Base-by-base conservation (phyloP, 495 filamentous ascomycete genomes). In the Parathielavia hyrcaniae region DNA sequence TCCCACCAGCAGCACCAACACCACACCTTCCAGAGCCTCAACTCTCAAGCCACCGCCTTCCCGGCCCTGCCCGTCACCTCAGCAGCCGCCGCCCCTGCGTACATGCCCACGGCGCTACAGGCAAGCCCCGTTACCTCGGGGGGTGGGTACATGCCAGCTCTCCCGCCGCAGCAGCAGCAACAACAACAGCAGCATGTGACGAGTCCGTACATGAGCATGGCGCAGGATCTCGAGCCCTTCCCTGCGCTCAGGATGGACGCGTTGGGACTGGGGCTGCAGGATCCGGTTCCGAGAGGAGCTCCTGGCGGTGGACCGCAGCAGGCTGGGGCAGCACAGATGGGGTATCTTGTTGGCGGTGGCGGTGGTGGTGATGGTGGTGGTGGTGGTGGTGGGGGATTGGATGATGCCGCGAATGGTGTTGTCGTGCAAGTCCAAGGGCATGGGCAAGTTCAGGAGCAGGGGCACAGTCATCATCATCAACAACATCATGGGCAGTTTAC, bases 221-320 rank as follows among this genome's bases (percentile, higher is more conserved):
- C 65, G 14, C 46, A 61, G 5, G 68, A 67, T 7, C 23, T 69
- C 1, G 76, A 76, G 39, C 63, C 69, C 2, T 77, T 76, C 10
- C 72, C 73, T 2, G 61, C 61, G 13, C 55, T 77, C 51, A 52
- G 67, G 4, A 59, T 66, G 20, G 64, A 72, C 35, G 62, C 69
- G 1, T 45, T 78, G 30, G 73, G 73, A 2, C 66, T 78, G 32
- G 73, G 73, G 1, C 66, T 77, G 22, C 75, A 74, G 50, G 67
- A 74, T 26, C 39, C 65, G 13, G 26, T 30, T 30, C 26, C 26
- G 3, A 30, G 26, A 3, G 26, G 26, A 3, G 26, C 26, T 30
- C 26, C 26, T 30, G 6, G 26, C 6, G 26, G 26, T 30, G n/a
- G n/a, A n/a, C 26, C 26, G 26, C 26, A 30, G 26, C 48, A 52